Percentiles rank a stretch among this genome's conserved stretches.
phyloP scores from a whole-genome alignment of 2,329 filamentous ascomycete species.

The Talaromyces piceae region DNA sequence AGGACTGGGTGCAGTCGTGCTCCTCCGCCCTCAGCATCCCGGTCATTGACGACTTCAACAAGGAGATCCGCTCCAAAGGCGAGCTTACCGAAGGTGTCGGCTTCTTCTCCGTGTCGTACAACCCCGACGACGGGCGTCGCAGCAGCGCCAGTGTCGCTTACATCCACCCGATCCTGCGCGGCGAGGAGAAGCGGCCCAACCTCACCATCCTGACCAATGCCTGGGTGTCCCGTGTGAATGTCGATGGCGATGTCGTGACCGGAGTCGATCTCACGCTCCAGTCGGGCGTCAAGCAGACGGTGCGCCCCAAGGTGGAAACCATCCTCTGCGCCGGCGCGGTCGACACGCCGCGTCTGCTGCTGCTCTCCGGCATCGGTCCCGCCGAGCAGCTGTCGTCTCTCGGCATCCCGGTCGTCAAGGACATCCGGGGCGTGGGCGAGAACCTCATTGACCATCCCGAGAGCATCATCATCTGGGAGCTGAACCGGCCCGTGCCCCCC shows the following conservation, averaged over 20 bases:
- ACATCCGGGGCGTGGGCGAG: constrained; percentile 56
- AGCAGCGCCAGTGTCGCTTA: constrained; percentile 86
- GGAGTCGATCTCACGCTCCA: constrained; percentile 64
- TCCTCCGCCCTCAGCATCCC: constrained; percentile 72
- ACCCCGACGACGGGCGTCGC: constrained; percentile 76
- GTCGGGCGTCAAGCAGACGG: constrained; percentile 47
- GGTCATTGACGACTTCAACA: constrained; percentile 77
- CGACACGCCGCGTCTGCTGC: constrained; percentile 65
- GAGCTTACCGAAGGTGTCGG: constrained; percentile 69
- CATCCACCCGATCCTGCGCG: constrained; percentile 81
- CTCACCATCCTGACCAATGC: constrained; percentile 80
- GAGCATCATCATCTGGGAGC: constrained; percentile 66
- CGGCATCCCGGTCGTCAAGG: constrained; percentile 51
- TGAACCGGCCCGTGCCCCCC: constrained; percentile 66
- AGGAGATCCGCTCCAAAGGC: constrained; percentile 67
- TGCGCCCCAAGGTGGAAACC: constrained; percentile 63
- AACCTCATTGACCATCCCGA: constrained; percentile 60
- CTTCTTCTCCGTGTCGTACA: constrained; percentile 87
- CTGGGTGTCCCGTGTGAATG: constrained; percentile 76
- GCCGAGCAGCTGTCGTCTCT: constrained; percentile 45
- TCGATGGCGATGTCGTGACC: constrained; percentile 61
- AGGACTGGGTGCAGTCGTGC: constrained; percentile 81
- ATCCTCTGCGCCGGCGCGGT: constrained; percentile 74
- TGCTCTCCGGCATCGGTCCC: constrained; percentile 48
- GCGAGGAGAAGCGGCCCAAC: constrained; percentile 75